Evolutionary conservation across 2,329 filamentous ascomycete species (phyloP).

Genomic region (Westerdykella ornata): DNA sequence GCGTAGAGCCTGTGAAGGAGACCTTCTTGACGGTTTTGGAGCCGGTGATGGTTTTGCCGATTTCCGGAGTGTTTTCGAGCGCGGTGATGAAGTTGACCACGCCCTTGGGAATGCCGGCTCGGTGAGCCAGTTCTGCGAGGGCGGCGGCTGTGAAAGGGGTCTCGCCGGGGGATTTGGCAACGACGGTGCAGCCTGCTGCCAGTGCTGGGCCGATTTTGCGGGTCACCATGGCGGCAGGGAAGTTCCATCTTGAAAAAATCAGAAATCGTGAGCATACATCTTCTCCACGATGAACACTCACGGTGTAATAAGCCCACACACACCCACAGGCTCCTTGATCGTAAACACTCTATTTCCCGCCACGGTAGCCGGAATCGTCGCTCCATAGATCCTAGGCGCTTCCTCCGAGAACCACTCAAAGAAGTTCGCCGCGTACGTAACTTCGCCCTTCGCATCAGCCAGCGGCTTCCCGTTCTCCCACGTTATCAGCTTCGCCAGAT

Average conservation of each 20-base stretch:
- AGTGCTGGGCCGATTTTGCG: constrained; percentile 58
- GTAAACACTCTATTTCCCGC: constrained; percentile 70
- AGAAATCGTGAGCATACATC: neutral
- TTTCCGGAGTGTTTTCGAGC: constrained; percentile 67
- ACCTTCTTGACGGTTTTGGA: constrained; percentile 76
- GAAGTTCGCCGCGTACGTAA: constrained; percentile 37
- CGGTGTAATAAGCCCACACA: constrained; percentile 76
- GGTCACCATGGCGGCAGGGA: constrained; percentile 50
- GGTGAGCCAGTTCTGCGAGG: constrained; percentile 74
- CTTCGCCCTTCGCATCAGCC: constrained; percentile 44
- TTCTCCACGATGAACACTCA: constrained; percentile 22
- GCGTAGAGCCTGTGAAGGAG: constrained; percentile 78
- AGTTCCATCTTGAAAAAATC: constrained; percentile 62
- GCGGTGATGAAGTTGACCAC: constrained; percentile 87
- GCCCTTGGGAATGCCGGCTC: constrained; percentile 82
- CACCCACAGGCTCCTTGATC: constrained; percentile 75
- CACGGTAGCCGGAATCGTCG: constrained; percentile 64
- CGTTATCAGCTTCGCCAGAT: constrained; percentile 75
- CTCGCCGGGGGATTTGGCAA: constrained; percentile 84
- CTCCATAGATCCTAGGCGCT: constrained; percentile 47
- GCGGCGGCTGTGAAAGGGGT: constrained; percentile 89
- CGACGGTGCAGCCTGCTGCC: constrained; percentile 91
- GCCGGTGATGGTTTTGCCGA: constrained; percentile 72
- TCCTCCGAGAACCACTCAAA: constrained; percentile 40
- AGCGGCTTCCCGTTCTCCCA: constrained; percentile 87